A percentile compares a stretch with the other conserved stretches of the same genome.
phyloP scores from a whole-genome alignment of 805 yeast genomes.

The Kuraishia floccosa region DNA sequence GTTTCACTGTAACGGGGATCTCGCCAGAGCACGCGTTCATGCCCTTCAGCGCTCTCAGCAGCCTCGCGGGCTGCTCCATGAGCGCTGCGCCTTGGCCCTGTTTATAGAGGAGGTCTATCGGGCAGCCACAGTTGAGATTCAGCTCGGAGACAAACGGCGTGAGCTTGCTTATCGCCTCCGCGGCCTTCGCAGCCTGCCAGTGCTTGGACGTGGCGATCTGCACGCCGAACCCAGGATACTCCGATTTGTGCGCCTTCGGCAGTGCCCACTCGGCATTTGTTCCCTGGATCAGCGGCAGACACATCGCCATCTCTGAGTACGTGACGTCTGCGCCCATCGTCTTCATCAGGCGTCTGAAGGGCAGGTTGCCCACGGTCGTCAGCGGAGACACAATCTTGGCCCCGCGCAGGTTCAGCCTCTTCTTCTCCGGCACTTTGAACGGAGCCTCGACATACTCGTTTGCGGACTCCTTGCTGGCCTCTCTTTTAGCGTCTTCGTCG shows the following conservation, averaged over 20 bases:
- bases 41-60: constrained; percentile 68
- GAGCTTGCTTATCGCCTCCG: constrained; percentile 60
- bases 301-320: constrained; percentile 90
- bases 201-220: constrained; percentile 88
- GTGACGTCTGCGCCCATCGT: constrained; percentile 87
- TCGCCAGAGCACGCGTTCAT: constrained; percentile 89
- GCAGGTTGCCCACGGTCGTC: constrained; percentile 96
- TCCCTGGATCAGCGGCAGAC: constrained; percentile 81
- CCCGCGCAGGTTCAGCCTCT: constrained; percentile 47
- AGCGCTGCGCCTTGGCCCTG: constrained; percentile 95
- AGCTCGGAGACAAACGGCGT: constrained; percentile 64
- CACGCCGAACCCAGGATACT: constrained; percentile 83
- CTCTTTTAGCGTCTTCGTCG: constrained; percentile 19
- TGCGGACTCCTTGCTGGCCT: constrained; percentile 20
- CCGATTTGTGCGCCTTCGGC: constrained; percentile 76
- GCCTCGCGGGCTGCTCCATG: constrained; percentile 77
- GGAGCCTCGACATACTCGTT: constrained; percentile 66
- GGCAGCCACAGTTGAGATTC: constrained; percentile 94
- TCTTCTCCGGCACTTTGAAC: constrained; percentile 73
- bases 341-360: constrained; percentile 88
- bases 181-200: constrained; percentile 89
- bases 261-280: constrained; percentile 95
- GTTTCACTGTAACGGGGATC: constrained; percentile 82
- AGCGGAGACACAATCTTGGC: constrained; percentile 91
- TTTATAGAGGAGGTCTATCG: constrained; percentile 86